Evolutionary conservation across 495 filamentous ascomycete genomes (phyloP).

Genomic region (Podospora tetraspora): DNA sequence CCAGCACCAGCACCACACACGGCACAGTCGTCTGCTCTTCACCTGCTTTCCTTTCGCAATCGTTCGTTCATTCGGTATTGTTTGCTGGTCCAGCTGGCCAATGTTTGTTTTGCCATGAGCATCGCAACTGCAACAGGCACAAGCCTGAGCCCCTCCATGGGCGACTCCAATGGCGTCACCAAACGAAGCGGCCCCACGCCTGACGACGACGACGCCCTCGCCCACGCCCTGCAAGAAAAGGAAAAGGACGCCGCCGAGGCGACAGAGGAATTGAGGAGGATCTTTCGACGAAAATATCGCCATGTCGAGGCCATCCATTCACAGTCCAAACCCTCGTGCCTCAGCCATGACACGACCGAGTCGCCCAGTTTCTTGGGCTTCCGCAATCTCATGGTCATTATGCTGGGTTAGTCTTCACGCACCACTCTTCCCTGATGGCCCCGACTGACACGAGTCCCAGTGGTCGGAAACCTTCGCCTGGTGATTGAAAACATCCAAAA

Average conservation of each 20-base stretch:
- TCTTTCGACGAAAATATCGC: slow-evolving; percentile 59
- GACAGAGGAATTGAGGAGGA: slow-evolving; percentile 21
- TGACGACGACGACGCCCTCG: neutral
- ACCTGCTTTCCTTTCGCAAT: neutral
- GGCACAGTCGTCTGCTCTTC: neutral
- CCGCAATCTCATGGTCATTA: slow-evolving; percentile 91
- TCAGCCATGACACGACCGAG: slow-evolving; percentile 71
- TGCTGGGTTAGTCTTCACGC: slow-evolving; percentile 56
- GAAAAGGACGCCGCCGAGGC: slow-evolving; percentile 13
- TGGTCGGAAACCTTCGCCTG: slow-evolving; percentile 87
- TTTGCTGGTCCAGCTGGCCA: neutral
- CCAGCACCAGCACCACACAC: neutral
- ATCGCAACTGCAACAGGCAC: slow-evolving; percentile 19
- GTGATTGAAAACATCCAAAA: slow-evolving; percentile 98
- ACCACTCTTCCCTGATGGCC: neutral
- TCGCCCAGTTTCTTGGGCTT: slow-evolving; percentile 88
- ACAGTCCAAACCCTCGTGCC: slow-evolving; percentile 61
- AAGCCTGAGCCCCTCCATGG: slow-evolving; percentile 4
- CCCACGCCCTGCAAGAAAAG: neutral
- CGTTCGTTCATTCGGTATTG: neutral
- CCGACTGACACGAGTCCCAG: slow-evolving; percentile 33
- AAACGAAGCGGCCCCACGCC: slow-evolving; percentile 4
- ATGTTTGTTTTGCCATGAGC: slow-evolving; percentile 17
- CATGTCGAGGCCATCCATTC: slow-evolving; percentile 86
- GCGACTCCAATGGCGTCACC: slow-evolving; percentile 22